These are phyloP conservation scores for Takakia lepidozioides DNA, from an alignment of 225 moss, liverwort and hornwort species.

Conservation along the genomic window DNA sequence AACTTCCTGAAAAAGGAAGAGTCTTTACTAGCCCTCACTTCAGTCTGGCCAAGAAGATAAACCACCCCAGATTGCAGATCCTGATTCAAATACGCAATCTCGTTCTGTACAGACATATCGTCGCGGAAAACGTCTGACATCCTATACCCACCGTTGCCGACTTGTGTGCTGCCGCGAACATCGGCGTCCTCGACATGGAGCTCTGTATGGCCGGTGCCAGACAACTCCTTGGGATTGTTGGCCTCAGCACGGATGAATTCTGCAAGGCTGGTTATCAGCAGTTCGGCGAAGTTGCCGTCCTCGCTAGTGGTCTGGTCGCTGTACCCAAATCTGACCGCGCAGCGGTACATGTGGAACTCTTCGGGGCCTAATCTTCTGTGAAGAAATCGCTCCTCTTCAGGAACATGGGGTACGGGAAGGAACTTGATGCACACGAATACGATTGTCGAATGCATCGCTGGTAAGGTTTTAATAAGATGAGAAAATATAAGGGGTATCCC, in stretches of 20 bases:
- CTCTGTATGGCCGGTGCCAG: background rate
- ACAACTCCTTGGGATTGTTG: conserved; percentile 3
- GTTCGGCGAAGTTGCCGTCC: conserved; percentile 37
- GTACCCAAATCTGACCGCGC: conserved; percentile 83
- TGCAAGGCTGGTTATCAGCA: conserved; percentile 23
- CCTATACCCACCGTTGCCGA: background rate
- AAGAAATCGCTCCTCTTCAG: conserved; percentile 65
- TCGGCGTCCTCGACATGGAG: background rate
- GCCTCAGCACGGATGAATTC: conserved; percentile 41
- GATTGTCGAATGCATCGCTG: conserved; percentile 70
- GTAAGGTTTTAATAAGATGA: conserved; percentile 69
- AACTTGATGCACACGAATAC: conserved; percentile 77
- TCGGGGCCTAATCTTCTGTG: conserved; percentile 72
- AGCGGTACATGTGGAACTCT: conserved; percentile 62
- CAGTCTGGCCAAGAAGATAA: conserved; percentile 57
- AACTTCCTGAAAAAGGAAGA: conserved; percentile 48
- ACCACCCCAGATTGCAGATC: conserved; percentile 51
- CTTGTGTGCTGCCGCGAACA: background rate
- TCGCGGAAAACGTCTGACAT: conserved; percentile 4
- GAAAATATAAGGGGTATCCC: conserved; percentile 73
- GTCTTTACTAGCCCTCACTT: conserved; percentile 27
- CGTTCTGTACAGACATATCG: conserved; percentile 25
- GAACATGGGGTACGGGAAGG: conserved; percentile 57
- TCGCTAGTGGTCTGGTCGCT: conserved; percentile 32
- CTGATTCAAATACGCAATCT: conserved; percentile 32